Base-by-base conservation (phyloP, 2,329 filamentous ascomycete genomes). In the Cladosporium sp. region DNA sequence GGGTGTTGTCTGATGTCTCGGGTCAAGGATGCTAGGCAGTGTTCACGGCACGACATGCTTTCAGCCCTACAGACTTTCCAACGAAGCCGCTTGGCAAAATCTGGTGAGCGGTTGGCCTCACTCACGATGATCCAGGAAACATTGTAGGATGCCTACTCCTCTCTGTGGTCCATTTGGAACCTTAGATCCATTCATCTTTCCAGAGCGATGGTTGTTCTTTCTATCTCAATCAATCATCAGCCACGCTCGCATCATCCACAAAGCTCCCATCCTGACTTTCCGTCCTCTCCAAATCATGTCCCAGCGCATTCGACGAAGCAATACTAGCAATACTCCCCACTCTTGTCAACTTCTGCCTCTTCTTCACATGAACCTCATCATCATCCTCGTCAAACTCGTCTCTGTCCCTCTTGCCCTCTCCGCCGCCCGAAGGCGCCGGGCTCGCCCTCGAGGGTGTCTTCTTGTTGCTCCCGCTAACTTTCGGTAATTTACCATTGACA, bases 181-280 rank as follows among this genome's bases (percentile, higher is more conserved):
- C 25, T 25, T 3, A 25, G 25, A 25, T 25, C 25, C 25, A 3
- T 6, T 25, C 25, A 25, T 25, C 3, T 25, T 25, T 6, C 25
- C 25, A 25, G 25, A 25, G 25, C 25, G 25, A 25, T 25, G 25
- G 3, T 6, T 25, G 25, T 25, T 25, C 25, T 25, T 25, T 25
- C 25, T 25, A 25, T 25, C 25, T 25, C 25, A 6, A 25, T 25
- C 25, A 51, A 45, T 51, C 50, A 11, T 52, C 56, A 22, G 42
- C 58, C 30, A 55, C 39, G 50, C 67, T 70, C 0, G 63, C 70
- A 36, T 70, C 71, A 28, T 68, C 68, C 22, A 72, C 65, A 61
- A 73, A 72, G 49, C 70, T 73, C n/a, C 69, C 71, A 58, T 73
- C 71, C 25, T 67, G 55, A 56, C 70, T 73, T 36, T 72, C 71